Evolutionary conservation across 768 basidiomycete species (phyloP).

Genomic region (Zangia roseola): DNA sequence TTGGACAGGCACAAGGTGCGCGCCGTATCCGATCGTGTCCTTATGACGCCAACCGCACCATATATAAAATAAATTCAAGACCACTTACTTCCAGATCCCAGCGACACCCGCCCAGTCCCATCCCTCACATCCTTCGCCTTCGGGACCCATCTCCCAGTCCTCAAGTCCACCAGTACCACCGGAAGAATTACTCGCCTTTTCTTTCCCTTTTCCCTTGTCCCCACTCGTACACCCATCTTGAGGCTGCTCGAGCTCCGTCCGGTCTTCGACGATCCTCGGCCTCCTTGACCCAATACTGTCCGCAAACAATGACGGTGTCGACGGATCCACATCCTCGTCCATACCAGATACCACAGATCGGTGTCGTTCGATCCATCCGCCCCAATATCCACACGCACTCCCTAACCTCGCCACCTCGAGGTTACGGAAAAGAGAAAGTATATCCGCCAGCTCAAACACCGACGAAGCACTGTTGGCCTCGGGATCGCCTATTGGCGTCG

Average conservation of each 20-base stretch:
- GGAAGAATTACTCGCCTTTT: not conserved
- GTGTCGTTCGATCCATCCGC: slow-evolving; percentile 18
- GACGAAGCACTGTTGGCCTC: not conserved
- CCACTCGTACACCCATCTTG: not conserved
- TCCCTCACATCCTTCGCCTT: slow-evolving; percentile 34
- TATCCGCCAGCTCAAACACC: slow-evolving; percentile 14
- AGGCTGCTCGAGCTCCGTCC: slow-evolving; percentile 11
- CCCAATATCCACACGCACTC: slow-evolving; percentile 42
- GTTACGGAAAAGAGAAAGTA: slow-evolving; percentile 29
- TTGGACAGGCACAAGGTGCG: too few species aligned
- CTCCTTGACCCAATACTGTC: slow-evolving; percentile 1
- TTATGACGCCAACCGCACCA: not conserved
- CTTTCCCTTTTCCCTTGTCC: slow-evolving; percentile 22
- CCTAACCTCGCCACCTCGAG: slow-evolving; percentile 42
- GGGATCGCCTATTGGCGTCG: not conserved
- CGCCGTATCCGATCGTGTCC: too few species aligned
- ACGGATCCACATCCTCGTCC: not conserved
- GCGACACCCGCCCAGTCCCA: slow-evolving; percentile 62
- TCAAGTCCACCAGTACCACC: not conserved
- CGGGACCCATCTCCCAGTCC: slow-evolving; percentile 23
- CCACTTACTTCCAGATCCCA: slow-evolving; percentile 52
- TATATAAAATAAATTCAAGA: not conserved
- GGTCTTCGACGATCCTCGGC: slow-evolving; percentile 13
- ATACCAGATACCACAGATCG: not conserved
- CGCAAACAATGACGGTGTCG: not conserved